These are phyloP conservation scores for Aspergillus biplanus DNA, from an alignment of 495 filamentous ascomycete genomes.

Conservation along the genomic window DNA sequence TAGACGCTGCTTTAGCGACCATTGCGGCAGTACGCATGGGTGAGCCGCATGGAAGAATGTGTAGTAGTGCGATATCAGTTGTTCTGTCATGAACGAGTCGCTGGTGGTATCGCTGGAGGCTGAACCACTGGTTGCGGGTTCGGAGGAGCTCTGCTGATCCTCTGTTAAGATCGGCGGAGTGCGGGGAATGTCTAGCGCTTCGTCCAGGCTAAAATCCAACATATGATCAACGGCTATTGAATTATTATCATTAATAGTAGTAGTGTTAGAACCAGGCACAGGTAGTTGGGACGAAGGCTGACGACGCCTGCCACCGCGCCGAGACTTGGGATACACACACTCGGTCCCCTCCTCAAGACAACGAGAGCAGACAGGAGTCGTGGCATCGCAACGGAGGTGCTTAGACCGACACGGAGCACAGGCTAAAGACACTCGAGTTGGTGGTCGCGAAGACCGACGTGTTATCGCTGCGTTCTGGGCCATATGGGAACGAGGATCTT, in stretches of 20 bases:
- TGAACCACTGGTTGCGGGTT: constrained; percentile 9
- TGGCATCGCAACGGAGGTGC: constrained; percentile 29
- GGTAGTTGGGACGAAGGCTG: not conserved
- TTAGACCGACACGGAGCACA: constrained; percentile 32
- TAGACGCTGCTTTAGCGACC: constrained; percentile 14
- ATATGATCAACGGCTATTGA: not conserved
- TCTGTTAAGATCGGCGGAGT: not conserved
- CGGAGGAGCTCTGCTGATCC: constrained; percentile 10
- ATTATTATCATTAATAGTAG: not conserved
- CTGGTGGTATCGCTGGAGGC: constrained; percentile 11
- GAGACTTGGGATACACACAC: constrained; percentile 24
- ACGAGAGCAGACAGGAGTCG: constrained; percentile 25
- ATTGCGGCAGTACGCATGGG: constrained; percentile 27
- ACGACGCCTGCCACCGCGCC: constrained; percentile 13
- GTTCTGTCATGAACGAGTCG: constrained; percentile 17
- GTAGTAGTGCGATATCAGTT: constrained; percentile 15
- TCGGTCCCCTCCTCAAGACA: constrained; percentile 19
- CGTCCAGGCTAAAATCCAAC: not conserved
- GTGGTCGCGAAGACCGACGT: not conserved
- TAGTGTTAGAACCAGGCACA: not conserved
- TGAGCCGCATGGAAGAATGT: constrained; percentile 29
- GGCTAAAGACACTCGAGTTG: constrained; percentile 26
- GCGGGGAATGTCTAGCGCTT: not conserved
- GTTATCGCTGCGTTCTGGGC: not conserved
- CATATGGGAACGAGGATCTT: not conserved